Base-by-base conservation (phyloP, 192 early-diverging fungal genomes). In the Globomyces pollinis-pini region DNA sequence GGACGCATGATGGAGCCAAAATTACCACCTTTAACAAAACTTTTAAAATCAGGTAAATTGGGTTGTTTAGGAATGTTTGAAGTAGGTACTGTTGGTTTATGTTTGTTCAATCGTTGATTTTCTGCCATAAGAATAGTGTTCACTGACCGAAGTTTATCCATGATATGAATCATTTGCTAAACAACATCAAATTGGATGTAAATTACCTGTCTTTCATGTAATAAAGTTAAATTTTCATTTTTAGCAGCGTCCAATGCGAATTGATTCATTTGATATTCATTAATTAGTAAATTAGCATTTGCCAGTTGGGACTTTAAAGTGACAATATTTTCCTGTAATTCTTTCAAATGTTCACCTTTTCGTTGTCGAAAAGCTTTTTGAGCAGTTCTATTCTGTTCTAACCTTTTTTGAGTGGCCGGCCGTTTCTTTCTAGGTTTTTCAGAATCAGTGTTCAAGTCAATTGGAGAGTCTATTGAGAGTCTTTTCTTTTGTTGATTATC, bases 351-450 rank as follows among this genome's bases (percentile, higher is more conserved):
- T 36, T 39, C 35, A 4, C 38, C 52, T 31, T 54, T 54, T 21
- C 52, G 21, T 16, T 54, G 35, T 21, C 52, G 21, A 31, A 54
- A 54, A 26, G 52, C 52, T 39, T 54, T 36, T 26, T 54, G 52
- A 15, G 52, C 52, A 21, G 34, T 54, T 36, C 52, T 24, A n/a
- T 54, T 54, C 29, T 54, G 52, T 23, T 54, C 52, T 16, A 31
- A 24, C 35, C 52, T n/a, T 2, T 39, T 36, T 3, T 24, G 33
- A 36, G 52, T 28, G 21, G 21, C 21, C 52, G 21, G 21, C 23
- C 52, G 21, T 21, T 39, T 36, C 29, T 54, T 18, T 28, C 23
- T 20, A 47, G 12, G 23, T 26, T 26, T 47, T 26, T 47, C 44
- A 28, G 44, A 26, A 28, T 47, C 44, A n/a, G n/a, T n/a, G n/a